Conservation (phyloP, 2,329 filamentous ascomycete species). For the Penicillium carneum region DNA sequence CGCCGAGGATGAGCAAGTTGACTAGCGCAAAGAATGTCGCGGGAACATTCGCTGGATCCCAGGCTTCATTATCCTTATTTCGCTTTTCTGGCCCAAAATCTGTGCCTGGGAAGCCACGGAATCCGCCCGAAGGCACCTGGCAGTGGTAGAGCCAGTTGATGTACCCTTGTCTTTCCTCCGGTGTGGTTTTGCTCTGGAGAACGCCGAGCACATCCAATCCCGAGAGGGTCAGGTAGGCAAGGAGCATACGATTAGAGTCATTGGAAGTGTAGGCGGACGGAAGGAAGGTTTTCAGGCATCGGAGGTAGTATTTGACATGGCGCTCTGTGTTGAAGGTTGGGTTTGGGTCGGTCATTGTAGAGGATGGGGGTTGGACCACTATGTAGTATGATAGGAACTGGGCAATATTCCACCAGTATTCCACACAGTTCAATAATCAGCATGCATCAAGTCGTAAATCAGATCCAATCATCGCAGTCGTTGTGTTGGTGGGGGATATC, state of each 20-base stretch:
- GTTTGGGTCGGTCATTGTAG: conserved; percentile 40
- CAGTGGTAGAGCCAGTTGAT: conserved; percentile 82
- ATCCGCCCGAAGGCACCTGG: conserved; percentile 85
- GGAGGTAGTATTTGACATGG: conserved; percentile 91
- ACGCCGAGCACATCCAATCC: conserved; percentile 80
- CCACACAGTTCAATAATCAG: background rate
- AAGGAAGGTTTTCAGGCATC: conserved; percentile 81
- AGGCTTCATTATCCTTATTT: conserved; percentile 62
- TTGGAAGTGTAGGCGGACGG: conserved; percentile 84
- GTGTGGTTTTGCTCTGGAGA: conserved; percentile 62
- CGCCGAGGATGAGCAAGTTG: conserved; percentile 70
- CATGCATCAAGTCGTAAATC: conserved; percentile 1
- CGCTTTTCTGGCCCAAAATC: conserved; percentile 58
- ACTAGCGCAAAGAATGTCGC: conserved; percentile 89
- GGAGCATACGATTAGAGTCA: conserved; percentile 87
- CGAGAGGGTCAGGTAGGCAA: conserved; percentile 87
- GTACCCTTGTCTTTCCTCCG: conserved; percentile 63
- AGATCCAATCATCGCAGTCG: conserved; percentile 19
- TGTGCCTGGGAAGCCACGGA: conserved; percentile 81
- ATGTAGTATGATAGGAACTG: background rate
- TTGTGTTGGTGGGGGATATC: conserved; percentile 25
- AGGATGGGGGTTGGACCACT: conserved; percentile 11
- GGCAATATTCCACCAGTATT: background rate
- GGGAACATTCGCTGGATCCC: conserved; percentile 82
- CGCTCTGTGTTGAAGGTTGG: conserved; percentile 58